Base-by-base conservation (phyloP, 139 green algal species). In the Trebouxia sp. region DNA sequence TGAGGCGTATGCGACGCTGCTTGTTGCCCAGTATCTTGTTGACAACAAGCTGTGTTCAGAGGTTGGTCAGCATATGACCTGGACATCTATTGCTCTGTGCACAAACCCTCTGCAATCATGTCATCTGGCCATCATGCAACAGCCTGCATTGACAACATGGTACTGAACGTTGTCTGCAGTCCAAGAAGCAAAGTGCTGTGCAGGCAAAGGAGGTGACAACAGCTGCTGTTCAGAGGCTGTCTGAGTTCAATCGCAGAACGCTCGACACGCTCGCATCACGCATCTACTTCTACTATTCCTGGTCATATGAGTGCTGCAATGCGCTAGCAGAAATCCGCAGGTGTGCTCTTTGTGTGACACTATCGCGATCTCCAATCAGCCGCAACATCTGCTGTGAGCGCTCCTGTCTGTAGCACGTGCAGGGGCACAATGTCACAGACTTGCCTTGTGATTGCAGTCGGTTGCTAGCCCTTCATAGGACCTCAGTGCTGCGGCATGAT, bases 201-300 rank as follows among this genome's bases (percentile, higher is more conserved):
- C 88, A 96, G 91, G 88, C 87, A 15, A 87, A 89, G 12, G 50
- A 81, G 8, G 79, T 95, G 9, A 81, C 90, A 0, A 82, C 85
- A n/a, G 43, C 79, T 1, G 90, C 90, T 2, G 55, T 97, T 37
- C 75, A 84, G 6, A 84, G 90, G 28, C 58, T 97, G 30, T 74
- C 75, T 8, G 58, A 82, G 6, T 93, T 95, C 82, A 99, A 99
- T 84, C 84, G 94, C 14, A 90, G 97, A 35, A 98, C 96, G 3
- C 85, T 99, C 69, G 97, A 99, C 79, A 82, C 88, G 11, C 87
- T 99, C 26, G 92, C 86, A 0, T 90, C 97, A 17, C 89, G 94
- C 66, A 84, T 98, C n/a, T 97, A 95, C 87, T 96, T 93, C 81
- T 99, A 98, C 88, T 95, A 91, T 50, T 94, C 92, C 6, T 88